A percentile compares a stretch with the other conserved stretches of the same genome.
Evolutionary conservation across 345 rosid genomes (phyloP).

Genomic region (Citrus medica): DNA sequence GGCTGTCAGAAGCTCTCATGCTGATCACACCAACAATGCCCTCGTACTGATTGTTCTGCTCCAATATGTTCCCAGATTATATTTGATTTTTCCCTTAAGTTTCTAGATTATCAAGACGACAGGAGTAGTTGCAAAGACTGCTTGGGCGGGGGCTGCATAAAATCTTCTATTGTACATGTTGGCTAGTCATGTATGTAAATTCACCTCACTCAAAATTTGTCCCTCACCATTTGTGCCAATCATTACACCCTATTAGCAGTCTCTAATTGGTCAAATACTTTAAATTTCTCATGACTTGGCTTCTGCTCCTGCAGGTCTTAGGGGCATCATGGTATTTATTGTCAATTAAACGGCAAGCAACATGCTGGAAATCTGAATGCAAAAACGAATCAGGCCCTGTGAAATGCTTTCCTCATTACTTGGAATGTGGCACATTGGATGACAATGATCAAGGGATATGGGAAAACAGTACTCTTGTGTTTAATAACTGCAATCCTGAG

Average conservation of each 20-base stretch:
- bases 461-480: constrained; percentile 57
- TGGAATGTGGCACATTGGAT: constrained; percentile 48
- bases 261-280: neutral
- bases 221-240: neutral
- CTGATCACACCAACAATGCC: constrained; percentile 72
- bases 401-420: constrained; percentile 43
- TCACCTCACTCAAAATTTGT: neutral
- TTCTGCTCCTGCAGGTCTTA: constrained; percentile 45
- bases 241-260: neutral
- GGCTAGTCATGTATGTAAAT: constrained; percentile 80
- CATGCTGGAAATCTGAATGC: constrained; percentile 82
- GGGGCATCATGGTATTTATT: constrained; percentile 91
- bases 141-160: constrained; percentile 98
- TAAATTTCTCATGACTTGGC: neutral
- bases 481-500: constrained; percentile 49
- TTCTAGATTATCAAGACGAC: constrained; percentile 63
- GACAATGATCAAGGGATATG: constrained; percentile 35
- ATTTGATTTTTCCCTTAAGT: constrained; percentile 73
- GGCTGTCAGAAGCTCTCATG: constrained; percentile 51
- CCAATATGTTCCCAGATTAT: constrained; percentile 72
- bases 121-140: constrained; percentile 82
- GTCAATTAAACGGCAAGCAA: constrained; percentile 66
- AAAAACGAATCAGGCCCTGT: constrained; percentile 30
- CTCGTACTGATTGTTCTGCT: constrained; percentile 75
- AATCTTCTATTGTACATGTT: constrained; percentile 76